These are phyloP conservation scores for Malania oleifera DNA, from an alignment of 164 flowering plant genomes.

Conservation along the genomic window DNA sequence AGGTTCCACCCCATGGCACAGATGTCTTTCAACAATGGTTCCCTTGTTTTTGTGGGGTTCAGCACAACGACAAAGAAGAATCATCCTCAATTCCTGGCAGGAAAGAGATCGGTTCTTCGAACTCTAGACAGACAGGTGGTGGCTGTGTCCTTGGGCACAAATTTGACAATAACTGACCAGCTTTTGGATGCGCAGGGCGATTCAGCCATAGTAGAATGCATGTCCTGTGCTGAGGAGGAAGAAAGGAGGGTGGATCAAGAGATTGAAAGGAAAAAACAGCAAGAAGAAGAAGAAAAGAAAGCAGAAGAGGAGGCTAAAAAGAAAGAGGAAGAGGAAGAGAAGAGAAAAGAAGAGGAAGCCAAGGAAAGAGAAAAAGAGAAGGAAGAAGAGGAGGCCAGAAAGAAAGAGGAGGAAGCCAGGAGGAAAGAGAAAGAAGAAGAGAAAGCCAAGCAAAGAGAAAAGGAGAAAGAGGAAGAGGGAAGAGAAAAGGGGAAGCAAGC, in stretches of 20 bases:
- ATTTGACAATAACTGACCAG: slow-evolving; percentile 33
- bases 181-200: slow-evolving; percentile 42
- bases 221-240: slow-evolving; percentile 86
- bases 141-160: slow-evolving; percentile 53
- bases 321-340: slow-evolving; percentile 10
- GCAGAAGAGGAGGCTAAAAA: slow-evolving; percentile 17
- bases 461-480: slow-evolving; percentile 2
- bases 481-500: neutral
- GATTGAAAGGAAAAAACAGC: neutral
- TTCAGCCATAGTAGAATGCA: slow-evolving; percentile 53
- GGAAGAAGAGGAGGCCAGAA: slow-evolving; percentile 9
- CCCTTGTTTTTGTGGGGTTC: slow-evolving; percentile 79
- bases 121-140: slow-evolving; percentile 36
- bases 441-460: neutral
- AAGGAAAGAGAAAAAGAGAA: slow-evolving; percentile 3
- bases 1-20: slow-evolving; percentile 84
- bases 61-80: slow-evolving; percentile 54
- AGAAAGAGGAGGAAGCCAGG: neutral
- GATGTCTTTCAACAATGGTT: slow-evolving; percentile 66
- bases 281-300: slow-evolving; percentile 36
- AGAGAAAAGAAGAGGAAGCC: neutral
- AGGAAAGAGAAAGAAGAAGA: neutral
- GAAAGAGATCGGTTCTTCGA: slow-evolving; percentile 56
- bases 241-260: slow-evolving; percentile 29
- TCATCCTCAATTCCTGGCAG: slow-evolving; percentile 73